Percentiles rank a stretch among this genome's conserved stretches.
These are phyloP conservation scores for Opeltia flavorubescens DNA, from an alignment of 495 filamentous ascomycete species.

Conservation along the genomic window DNA sequence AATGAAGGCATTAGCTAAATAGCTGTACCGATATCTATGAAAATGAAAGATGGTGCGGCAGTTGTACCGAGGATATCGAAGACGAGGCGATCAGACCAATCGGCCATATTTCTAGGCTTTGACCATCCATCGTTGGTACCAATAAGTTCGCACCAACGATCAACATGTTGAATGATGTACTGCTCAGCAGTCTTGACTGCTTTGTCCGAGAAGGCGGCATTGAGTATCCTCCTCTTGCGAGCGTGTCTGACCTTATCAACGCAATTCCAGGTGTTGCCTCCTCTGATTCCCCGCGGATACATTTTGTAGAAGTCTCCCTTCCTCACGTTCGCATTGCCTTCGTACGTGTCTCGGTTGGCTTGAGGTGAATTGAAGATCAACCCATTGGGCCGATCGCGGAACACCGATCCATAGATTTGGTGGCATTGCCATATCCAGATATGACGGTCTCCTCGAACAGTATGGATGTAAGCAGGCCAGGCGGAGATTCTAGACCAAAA, in stretches of 20 bases:
- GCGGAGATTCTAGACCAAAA: constrained; percentile 26
- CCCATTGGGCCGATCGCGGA: constrained; percentile 18
- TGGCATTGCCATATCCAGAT: constrained; percentile 43
- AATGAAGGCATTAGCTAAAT: neutral
- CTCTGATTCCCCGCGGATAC: constrained; percentile 7
- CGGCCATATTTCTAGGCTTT: constrained; percentile 12
- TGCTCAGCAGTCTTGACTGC: constrained; percentile 11
- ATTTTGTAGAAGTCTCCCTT: constrained; percentile 16
- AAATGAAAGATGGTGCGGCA: too few species aligned
- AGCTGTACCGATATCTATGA: too few species aligned
- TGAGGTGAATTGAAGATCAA: constrained; percentile 17
- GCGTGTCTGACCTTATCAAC: constrained; percentile 18
- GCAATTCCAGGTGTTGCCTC: constrained; percentile 11
- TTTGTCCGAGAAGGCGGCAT: constrained; percentile 18
- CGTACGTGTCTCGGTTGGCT: constrained; percentile 19
- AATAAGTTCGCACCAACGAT: constrained; percentile 20
- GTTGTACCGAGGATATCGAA: constrained; percentile 22
- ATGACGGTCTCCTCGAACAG: constrained; percentile 45
- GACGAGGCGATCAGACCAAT: constrained; percentile 12
- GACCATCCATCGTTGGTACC: constrained; percentile 12
- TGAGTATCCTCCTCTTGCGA: constrained; percentile 16
- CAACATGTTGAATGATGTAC: constrained; percentile 17
- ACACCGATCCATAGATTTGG: constrained; percentile 37
- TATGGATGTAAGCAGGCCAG: constrained; percentile 41
- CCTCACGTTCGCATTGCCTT: constrained; percentile 18